Evolutionary conservation across 2,329 filamentous ascomycete genomes (phyloP).

Genomic region (Xylariales sp.): DNA sequence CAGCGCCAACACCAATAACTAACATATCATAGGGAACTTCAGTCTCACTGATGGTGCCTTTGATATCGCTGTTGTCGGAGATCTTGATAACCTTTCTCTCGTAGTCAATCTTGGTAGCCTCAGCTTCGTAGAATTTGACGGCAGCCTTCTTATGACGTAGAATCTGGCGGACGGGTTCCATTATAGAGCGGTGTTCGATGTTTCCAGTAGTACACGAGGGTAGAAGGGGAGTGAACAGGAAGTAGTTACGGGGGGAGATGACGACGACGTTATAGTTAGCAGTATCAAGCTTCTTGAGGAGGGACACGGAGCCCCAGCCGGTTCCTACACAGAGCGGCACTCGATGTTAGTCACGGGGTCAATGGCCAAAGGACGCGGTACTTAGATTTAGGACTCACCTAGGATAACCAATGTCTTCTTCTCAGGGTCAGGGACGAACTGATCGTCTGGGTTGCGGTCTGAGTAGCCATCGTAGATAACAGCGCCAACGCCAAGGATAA

Average conservation of each 20-base stretch:
- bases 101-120: conserved; percentile 94
- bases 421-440: conserved; percentile 79
- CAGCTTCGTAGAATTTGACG: conserved; percentile 98
- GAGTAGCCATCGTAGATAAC: conserved; percentile 85
- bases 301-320: conserved; percentile 93
- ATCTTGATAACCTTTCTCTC: conserved; percentile 90
- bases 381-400: conserved; percentile 65
- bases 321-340: conserved; percentile 71
- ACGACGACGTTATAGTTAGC: conserved; percentile 99
- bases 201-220: conserved; percentile 97
- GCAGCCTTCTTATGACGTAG: conserved; percentile 92
- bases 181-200: conserved; percentile 99
- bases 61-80: conserved; percentile 91
- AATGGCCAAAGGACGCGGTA: conserved; percentile 40
- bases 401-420: conserved; percentile 99
- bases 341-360: conserved; percentile 29
- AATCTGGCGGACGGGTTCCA: conserved; percentile 98
- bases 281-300: conserved; percentile 98
- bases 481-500: conserved; percentile 75
- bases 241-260: conserved; percentile 98
- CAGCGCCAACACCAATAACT: conserved; percentile 94
- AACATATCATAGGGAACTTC: conserved; percentile 98
- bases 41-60: conserved; percentile 82
- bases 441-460: conserved; percentile 82
- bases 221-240: conserved; percentile 97